Evolutionary conservation across 2,329 filamentous ascomycete species (phyloP), one percentile per base, ranked within the genome.

Genomic region (Aureobasidium melanogenum): DNA sequence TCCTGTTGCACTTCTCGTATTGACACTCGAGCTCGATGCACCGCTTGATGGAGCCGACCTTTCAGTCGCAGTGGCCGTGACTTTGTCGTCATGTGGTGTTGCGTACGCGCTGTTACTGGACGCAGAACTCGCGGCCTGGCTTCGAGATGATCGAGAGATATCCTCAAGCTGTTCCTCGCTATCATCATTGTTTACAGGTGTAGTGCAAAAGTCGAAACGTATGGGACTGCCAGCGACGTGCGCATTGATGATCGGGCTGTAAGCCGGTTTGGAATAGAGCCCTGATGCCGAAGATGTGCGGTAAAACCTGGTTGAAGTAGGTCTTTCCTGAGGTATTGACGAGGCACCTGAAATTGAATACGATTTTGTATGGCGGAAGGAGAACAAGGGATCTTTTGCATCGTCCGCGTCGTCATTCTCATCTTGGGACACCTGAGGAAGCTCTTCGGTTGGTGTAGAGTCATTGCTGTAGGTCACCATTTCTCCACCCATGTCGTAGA

Each of bases 251-350:
- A 59, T 44, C 5, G 56, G 34, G 17, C 34, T 59, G 12, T 39
- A 32, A 26, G 56, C 56, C 5, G 44, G 43, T 17, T 59, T 59
- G 56, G 56, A 59, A 26, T 48, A 59, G 43, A 39, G 34, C 51
- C 17, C 57, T 36, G 22, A 52, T 7, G 26, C 32, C 47, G 47
- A 51, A 7, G 56, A 51, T 38, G 34, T 48, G 46, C 38, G 66
- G 63, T 30, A 65, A 64, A 46, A 66, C 61, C 8, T 64, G 62
- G 30, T 39, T 41, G n/a, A 66, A 34, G 50, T 17, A 12, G 36
- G 15, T 12, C 26, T 28, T 26, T 54, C 59, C 19, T 47, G 48
- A 39, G 30, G 10, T 2, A 39, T 7, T 63, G 62, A 30, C 46
- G 62, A 26, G 36, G 60, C 6, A 46, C 26, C 41, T n/a, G 63